Evolutionary conservation across 345 rosid genomes (phyloP).

Genomic region (Arabis alpina): DNA sequence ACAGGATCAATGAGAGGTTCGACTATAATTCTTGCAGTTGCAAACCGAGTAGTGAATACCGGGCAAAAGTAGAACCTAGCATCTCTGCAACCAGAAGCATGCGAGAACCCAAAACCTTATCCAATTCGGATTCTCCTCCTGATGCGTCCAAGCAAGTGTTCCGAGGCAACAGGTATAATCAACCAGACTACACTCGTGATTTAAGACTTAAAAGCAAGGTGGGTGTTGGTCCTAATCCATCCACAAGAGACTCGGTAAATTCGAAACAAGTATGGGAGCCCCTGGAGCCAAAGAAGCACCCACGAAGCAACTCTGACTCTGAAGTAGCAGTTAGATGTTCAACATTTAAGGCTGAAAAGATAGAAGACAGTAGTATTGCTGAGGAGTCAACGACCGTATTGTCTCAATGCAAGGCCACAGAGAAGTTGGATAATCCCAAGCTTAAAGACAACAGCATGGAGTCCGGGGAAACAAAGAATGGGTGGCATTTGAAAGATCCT

Average conservation of each 20-base stretch:
- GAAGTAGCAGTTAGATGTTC: constrained; percentile 53
- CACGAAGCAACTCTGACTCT: constrained; percentile 67
- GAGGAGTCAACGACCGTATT: constrained; percentile 23
- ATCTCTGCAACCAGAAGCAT: constrained; percentile 55
- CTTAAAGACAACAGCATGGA: constrained; percentile 40
- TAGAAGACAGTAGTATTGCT: constrained; percentile 41
- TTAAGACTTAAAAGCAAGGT: constrained; percentile 63
- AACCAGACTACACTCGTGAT: constrained; percentile 56
- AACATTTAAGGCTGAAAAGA: constrained; percentile 42
- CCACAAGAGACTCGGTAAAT: constrained; percentile 50
- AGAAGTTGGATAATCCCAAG: constrained; percentile 34
- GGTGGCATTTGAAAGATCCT: constrained; percentile 49
- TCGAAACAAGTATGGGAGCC: constrained; percentile 89
- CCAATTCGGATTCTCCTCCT: constrained; percentile 55
- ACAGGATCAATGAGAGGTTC: constrained; percentile 59
- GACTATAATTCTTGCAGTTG: constrained; percentile 70
- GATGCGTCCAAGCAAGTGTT: constrained; percentile 71
- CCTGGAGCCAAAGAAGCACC: constrained; percentile 63
- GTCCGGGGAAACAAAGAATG: constrained; percentile 36
- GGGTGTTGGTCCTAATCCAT: constrained; percentile 36
- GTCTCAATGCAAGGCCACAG: constrained; percentile 31
- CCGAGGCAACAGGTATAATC: constrained; percentile 64
- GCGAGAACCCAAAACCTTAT: constrained; percentile 55
- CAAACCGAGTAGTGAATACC: constrained; percentile 57
- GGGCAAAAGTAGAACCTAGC: constrained; percentile 61